phyloP scores from a whole-genome alignment of 2,329 filamentous ascomycete species.

The Fusarium marasasianum region DNA sequence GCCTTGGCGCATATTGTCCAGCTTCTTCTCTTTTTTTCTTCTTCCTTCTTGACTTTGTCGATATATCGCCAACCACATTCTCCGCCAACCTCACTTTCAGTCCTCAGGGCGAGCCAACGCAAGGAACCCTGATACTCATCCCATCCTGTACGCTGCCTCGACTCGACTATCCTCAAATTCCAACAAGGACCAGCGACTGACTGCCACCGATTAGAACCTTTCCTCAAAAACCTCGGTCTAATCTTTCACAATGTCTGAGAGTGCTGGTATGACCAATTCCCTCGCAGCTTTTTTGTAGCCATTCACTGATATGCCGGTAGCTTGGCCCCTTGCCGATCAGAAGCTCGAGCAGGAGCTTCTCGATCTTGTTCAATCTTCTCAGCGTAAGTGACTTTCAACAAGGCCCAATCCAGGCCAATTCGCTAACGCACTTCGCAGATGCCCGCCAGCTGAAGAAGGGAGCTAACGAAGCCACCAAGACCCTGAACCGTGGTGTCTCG shows the following conservation, averaged over 20 bases:
- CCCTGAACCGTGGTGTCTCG: constrained; percentile 87
- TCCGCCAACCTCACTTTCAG: constrained; percentile 25
- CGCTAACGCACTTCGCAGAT: constrained; percentile 47
- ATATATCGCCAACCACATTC: constrained; percentile 25
- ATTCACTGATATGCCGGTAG: constrained; percentile 49
- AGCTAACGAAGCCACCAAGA: constrained; percentile 70
- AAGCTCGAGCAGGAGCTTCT: constrained; percentile 83
- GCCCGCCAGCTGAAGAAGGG: constrained; percentile 87
- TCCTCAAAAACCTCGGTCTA: constrained; percentile 27
- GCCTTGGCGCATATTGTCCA: constrained; percentile 17
- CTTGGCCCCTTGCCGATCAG: constrained; percentile 78
- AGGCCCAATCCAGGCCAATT: not conserved
- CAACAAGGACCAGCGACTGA: constrained; percentile 16
- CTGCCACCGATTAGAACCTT: constrained; percentile 9
- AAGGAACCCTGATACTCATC: constrained; percentile 63
- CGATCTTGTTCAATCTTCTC: constrained; percentile 79
- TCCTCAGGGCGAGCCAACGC: constrained; percentile 67
- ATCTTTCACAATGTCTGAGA: constrained; percentile 41
- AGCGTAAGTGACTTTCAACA: constrained; percentile 50
- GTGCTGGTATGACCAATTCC: constrained; percentile 34
- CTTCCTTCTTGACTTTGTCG: constrained; percentile 24
- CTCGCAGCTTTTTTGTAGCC: not conserved
- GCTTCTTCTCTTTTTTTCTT: constrained; percentile 32
- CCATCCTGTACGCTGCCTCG: constrained; percentile 20
- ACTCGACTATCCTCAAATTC: not conserved